Evolutionary conservation across 2,329 filamentous ascomycete genomes (phyloP).

Genomic region (Ophiostoma sp.): DNA sequence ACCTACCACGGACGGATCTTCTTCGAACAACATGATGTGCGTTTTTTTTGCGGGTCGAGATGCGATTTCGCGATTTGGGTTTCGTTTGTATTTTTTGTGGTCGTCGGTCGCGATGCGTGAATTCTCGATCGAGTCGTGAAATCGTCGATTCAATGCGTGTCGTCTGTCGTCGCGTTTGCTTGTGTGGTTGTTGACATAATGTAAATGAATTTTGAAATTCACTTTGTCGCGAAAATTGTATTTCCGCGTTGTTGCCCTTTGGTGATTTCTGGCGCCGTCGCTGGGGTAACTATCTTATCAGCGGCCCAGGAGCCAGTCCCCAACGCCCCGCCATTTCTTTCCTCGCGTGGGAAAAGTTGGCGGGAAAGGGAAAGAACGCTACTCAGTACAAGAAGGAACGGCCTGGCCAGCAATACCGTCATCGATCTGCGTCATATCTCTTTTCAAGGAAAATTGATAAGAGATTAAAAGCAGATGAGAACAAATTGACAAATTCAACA

Average conservation of each 20-base stretch:
- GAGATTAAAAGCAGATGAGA: neutral
- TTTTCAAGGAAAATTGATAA: neutral
- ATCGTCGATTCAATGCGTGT: neutral
- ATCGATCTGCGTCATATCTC: conserved; percentile 1
- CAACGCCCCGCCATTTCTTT: neutral
- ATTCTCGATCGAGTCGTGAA: too few relatives aligned
- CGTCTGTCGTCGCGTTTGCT: conserved; percentile 3
- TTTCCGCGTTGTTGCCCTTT: neutral
- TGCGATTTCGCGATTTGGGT: neutral
- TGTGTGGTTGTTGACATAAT: neutral
- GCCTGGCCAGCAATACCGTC: neutral
- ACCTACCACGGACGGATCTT: conserved; percentile 81
- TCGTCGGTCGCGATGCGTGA: neutral
- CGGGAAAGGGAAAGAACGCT: neutral
- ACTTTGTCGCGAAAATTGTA: conserved; percentile 4
- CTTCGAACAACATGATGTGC: conserved; percentile 83
- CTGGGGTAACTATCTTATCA: conserved; percentile 32
- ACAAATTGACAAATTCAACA: too few relatives aligned
- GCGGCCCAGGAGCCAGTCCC: neutral
- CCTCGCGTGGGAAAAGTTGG: neutral
- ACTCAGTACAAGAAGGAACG: neutral
- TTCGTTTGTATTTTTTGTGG: neutral
- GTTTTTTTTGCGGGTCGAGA: neutral
- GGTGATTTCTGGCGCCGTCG: conserved; percentile 24
- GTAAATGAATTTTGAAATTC: neutral